phyloP scores from a whole-genome alignment of 2,329 filamentous ascomycete genomes.

The Pseudocercospora eumusae region DNA sequence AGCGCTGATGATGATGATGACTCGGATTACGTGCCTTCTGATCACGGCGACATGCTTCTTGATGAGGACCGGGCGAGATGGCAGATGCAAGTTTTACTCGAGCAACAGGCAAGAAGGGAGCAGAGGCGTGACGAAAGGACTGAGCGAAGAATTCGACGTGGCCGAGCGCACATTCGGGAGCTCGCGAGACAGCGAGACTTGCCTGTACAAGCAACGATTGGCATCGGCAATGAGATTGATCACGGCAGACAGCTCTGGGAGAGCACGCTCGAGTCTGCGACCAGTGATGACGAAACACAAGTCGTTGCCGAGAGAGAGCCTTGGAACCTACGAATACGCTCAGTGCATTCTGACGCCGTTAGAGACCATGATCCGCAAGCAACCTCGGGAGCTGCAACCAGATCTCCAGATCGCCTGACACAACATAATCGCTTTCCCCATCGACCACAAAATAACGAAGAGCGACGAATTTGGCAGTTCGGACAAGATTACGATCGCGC shows the following conservation, averaged over 20 bases:
- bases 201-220: neutral
- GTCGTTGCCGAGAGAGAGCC: neutral
- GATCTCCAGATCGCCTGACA: neutral
- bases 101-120: constrained; percentile 15
- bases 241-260: neutral
- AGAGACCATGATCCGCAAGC: neutral
- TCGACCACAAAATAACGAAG: neutral
- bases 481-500: neutral
- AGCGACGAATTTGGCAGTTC: neutral
- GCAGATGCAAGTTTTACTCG: constrained; percentile 12
- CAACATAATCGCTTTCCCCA: neutral
- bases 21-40: neutral
- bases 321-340: neutral
- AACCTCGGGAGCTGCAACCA: neutral
- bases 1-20: neutral
- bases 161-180: neutral
- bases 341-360: neutral
- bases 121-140: neutral
- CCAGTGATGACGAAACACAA: neutral
- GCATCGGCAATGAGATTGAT: neutral
- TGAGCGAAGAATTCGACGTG: neutral
- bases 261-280: neutral
- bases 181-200: neutral
- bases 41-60: constrained; percentile 3
- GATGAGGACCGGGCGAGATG: constrained; percentile 14